Evolutionary conservation across 495 filamentous ascomycete species (phyloP).

Genomic region (Neurospora sp.): DNA sequence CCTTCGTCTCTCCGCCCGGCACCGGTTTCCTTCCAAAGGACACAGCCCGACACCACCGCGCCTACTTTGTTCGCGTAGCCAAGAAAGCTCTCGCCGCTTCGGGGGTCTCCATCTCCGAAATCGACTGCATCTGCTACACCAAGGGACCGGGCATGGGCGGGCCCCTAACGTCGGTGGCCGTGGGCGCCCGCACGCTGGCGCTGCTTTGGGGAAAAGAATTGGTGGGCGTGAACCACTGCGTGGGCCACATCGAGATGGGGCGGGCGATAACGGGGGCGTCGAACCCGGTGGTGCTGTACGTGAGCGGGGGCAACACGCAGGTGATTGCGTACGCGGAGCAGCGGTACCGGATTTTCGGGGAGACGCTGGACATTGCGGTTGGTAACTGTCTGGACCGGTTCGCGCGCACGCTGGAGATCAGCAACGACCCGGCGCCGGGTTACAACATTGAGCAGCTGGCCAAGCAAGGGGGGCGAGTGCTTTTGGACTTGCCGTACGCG

Average conservation of each 20-base stretch:
- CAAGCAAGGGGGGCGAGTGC: constrained; percentile 51
- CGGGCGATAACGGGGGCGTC: constrained; percentile 79
- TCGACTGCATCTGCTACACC: constrained; percentile 93
- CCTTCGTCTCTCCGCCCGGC: constrained; percentile 82
- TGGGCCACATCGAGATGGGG: constrained; percentile 99
- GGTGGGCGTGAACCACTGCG: constrained; percentile 93
- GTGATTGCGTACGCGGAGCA: constrained; percentile 93
- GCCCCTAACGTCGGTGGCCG: constrained; percentile 78
- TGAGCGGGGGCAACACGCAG: constrained; percentile 94
- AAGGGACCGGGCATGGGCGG: constrained; percentile 95
- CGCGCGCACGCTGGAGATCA: constrained; percentile 78
- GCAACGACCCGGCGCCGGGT: constrained; percentile 91
- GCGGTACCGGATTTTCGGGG: constrained; percentile 94
- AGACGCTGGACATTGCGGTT: constrained; percentile 93
- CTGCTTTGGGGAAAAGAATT: constrained; percentile 81
- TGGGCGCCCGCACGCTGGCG: constrained; percentile 72
- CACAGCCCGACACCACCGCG: constrained; percentile 82
- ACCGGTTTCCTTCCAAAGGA: constrained; percentile 95
- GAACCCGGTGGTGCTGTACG: constrained; percentile 95
- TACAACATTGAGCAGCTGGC: constrained; percentile 98
- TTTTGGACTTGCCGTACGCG: constrained; percentile 86
- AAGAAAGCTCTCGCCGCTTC: constrained; percentile 67
- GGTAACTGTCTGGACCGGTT: constrained; percentile 97
- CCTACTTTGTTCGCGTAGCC: constrained; percentile 71
- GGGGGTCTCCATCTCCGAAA: constrained; percentile 47